Conservation (phyloP, 2,329 filamentous ascomycete species). For the Trichoderma aggressivum region DNA sequence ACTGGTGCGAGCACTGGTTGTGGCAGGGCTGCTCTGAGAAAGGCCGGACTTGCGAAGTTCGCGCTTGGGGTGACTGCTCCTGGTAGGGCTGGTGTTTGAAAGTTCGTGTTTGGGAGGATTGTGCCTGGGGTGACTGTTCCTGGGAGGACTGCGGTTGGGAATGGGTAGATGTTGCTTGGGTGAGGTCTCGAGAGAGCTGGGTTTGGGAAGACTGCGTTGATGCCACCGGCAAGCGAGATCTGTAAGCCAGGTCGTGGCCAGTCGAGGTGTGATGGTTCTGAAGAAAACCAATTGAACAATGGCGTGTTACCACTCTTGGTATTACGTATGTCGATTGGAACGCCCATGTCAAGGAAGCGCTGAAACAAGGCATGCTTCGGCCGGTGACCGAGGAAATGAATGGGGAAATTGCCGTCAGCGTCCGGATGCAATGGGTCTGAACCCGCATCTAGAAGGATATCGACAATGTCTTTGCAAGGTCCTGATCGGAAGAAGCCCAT, state of each 20-base stretch:
- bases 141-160: neutral
- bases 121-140: neutral
- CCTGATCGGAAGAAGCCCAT: neutral
- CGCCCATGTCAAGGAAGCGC: neutral
- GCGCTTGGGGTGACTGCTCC: neutral
- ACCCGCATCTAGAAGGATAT: neutral
- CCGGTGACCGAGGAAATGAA: neutral
- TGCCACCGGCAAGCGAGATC: neutral
- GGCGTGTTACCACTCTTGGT: neutral
- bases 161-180: no score
- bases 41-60: no score
- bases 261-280: neutral
- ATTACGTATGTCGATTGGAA: neutral
- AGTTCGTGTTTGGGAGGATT: neutral
- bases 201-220: neutral
- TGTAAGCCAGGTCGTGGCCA: neutral
- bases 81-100: neutral
- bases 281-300: neutral
- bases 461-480: neutral
- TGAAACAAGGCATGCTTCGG: neutral
- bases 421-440: slow-evolving; percentile 1
- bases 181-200: accelerated
- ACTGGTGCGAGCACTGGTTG: no score
- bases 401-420: neutral
- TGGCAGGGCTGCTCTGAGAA: no score